Percentiles rank a stretch among this genome's conserved stretches.
Conservation (phyloP, 345 rosid species). For the Arabidopsis thaliana region TAIR10.1 NC_003076.8:9190001-9190500, state of each 20-base stretch:
- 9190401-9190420: slow-evolving; percentile 54
- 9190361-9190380: not conserved
- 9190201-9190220: not conserved
- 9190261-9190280: slow-evolving; percentile 52
- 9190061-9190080: slow-evolving; percentile 87
- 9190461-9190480: slow-evolving; percentile 98
- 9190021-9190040: slow-evolving; percentile 87
- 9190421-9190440: slow-evolving; percentile 97
- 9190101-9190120: slow-evolving; percentile 85
- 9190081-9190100: slow-evolving; percentile 76
- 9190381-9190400: slow-evolving; percentile 27
- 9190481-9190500: slow-evolving; percentile 97
- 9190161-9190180: slow-evolving; percentile 98
- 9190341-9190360: not conserved
- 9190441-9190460: slow-evolving; percentile 98
- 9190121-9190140: slow-evolving; percentile 84
- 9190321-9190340: slow-evolving; percentile 64
- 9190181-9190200: slow-evolving; percentile 93
- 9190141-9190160: slow-evolving; percentile 99
- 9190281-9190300: slow-evolving; percentile 88
- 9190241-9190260: not conserved
- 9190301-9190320: slow-evolving; percentile 93
- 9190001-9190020: slow-evolving; percentile 96
- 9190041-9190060: slow-evolving; percentile 81
- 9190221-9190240: not conserved